Conservation (phyloP, 257 asterid genomes). For the Przewalskia tangutica region DNA sequence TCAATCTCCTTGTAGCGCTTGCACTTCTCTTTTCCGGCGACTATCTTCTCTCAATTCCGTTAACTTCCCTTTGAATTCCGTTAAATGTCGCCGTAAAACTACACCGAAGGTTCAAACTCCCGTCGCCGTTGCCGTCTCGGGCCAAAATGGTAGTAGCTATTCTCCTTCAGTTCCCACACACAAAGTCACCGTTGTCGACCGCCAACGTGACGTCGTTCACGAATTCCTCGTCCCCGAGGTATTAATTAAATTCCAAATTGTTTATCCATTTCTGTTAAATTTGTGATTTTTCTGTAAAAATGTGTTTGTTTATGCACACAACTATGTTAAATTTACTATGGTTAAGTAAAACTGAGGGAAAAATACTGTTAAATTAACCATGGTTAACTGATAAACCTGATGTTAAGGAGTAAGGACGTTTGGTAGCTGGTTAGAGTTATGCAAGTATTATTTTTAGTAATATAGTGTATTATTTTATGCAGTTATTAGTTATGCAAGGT, state of each 20-base stretch:
- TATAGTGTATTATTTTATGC: too few relatives aligned
- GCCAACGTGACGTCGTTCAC: slow-evolving; percentile 22
- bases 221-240: slow-evolving; percentile 36
- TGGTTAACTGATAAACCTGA: background rate
- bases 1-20: slow-evolving; percentile 13
- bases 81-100: background rate
- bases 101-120: slow-evolving; percentile 14
- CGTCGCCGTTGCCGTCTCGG: background rate
- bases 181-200: slow-evolving; percentile 30
- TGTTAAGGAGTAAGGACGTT: background rate
- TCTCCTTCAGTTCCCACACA: slow-evolving; percentile 21
- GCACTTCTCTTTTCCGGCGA: slow-evolving; percentile 2
- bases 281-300: background rate
- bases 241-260: background rate
- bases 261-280: background rate
- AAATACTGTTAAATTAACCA: background rate
- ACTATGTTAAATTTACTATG: background rate
- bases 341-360: background rate
- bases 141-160: slow-evolving; percentile 10
- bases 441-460: too few relatives aligned
- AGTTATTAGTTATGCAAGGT: too few relatives aligned
- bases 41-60: background rate
- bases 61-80: background rate
- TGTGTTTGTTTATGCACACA: background rate
- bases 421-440: too few relatives aligned